Evolutionary conservation across 805 yeast genomes (phyloP).

Genomic region (Candida verbasci): DNA sequence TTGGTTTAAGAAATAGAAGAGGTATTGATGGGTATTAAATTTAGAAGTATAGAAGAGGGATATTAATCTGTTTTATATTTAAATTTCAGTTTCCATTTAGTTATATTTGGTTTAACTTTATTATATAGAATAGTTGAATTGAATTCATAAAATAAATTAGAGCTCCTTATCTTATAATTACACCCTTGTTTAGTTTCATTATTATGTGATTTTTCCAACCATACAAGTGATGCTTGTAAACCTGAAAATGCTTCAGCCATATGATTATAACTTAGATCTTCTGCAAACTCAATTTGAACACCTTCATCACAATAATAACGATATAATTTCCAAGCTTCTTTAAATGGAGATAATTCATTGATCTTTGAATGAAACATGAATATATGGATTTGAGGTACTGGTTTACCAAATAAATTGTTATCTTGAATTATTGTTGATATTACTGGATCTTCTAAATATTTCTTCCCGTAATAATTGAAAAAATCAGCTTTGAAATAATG

Average conservation of each 20-base stretch:
- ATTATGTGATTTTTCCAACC: conserved; percentile 11
- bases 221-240: conserved; percentile 16
- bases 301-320: conserved; percentile 24
- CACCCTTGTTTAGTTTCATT: conserved; percentile 1
- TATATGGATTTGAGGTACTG: conserved; percentile 19
- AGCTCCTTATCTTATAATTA: not conserved
- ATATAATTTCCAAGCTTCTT: conserved; percentile 17
- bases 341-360: conserved; percentile 17
- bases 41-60: too few species aligned
- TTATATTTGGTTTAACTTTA: too few species aligned
- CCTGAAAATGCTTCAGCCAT: conserved; percentile 17
- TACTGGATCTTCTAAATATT: conserved; percentile 10
- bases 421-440: conserved; percentile 13
- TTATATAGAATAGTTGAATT: not conserved
- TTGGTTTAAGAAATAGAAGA: conserved; percentile 60
- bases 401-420: conserved; percentile 15
- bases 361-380: conserved; percentile 16
- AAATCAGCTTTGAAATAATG: conserved; percentile 8
- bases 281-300: conserved; percentile 22
- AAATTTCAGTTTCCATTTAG: too few species aligned
- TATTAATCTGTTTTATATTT: too few species aligned
- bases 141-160: not conserved
- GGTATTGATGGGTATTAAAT: conserved; percentile 46
- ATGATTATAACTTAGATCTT: conserved; percentile 22
- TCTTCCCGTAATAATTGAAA: conserved; percentile 13